Evolutionary conservation across 176 grass and related monocot species (phyloP), one percentile per base, ranked within the genome.

Genomic region (Oryza officinalis): DNA sequence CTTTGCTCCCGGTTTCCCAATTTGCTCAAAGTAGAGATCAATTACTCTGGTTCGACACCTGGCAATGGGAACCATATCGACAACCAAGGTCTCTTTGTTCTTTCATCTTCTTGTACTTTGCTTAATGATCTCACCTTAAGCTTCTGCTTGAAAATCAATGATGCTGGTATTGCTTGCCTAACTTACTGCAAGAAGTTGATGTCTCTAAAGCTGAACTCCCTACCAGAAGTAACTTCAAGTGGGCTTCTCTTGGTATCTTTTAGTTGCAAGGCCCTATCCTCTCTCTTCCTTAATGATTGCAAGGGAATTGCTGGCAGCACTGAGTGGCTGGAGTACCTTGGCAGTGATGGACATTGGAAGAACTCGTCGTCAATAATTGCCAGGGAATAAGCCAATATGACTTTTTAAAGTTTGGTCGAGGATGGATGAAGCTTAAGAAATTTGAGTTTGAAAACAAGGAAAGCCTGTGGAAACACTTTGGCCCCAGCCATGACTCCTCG

Each of bases 261-360:
- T 8, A 87, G 90, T 69, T 87, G 90, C 59, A 92, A 86, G 77
- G 72, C 71, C 71, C 67, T 92, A 17, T 89, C 83, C 26, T 12
- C 67, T 6, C 69, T 89, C 54, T 83, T 81, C 37, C 87, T 92
- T 71, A 86, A 84, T 27, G 61, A 69, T 2, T 92, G 83, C 65
- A 80, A 81, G 50, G 72, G 57, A 14, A 83, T 87, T 37, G 76
- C 38, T 10, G 38, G 38, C 49, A 81, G 87, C 10, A 69, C 35
- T 27, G 69, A 72, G 80, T 92, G 91, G 91, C 64, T 89, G 4
- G 84, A 84, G 57, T 87, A 82, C 67, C 81, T 92, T 18, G 91
- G 83, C 27, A 81, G 66, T 67, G 1, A 69, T 74, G 84, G 91
- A 35, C 81, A 25, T 81, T 90, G 44, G 57, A 92, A 23, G n/a